Evolutionary conservation across 495 filamentous ascomycete genomes (phyloP), one percentile per base, ranked within the genome.

Genomic region (Aspergillus egyptiacus): DNA sequence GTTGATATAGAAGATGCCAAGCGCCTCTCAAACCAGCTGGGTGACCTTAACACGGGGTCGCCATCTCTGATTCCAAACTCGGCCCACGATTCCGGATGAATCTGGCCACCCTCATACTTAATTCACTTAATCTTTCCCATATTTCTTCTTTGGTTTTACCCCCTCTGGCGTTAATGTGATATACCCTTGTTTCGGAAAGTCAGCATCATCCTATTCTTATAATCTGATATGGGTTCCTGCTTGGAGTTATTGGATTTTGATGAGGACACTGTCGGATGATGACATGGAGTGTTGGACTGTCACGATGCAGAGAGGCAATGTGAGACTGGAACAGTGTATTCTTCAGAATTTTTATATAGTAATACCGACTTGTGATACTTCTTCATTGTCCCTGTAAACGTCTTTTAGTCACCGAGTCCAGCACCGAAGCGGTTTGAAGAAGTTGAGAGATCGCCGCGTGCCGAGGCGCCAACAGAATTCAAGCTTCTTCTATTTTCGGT

Each of bases 121-220:
- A 22, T 8, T 22, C 9, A 18, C 17, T 44, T 8, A 6, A 9
- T 20, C 34, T 15, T 30, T 53, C 11, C 50, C 31, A 49, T 34
- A 48, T 40, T 47, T 46, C 14, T 41, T 40, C 46, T 48, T 41
- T 57, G 15, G 18, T 30, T 42, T 15, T 32, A 17, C 52, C 50
- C 50, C 35, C 44, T 55, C 53, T 59, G 69, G 67, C 67, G 67
- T 72, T 72, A 49, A 67, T 69, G 65, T 68, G 69, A 72, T 72
- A 72, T 72, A 72, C 69, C 69, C 69, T 38, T 51, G 48, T 44
- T 44, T 41, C 18, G 39, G 33, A 51, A 34, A 15, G 48, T 44
- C 31, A 35, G 43, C 31, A 43, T 51, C 40, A 37, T 35, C 39
- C 40, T 36, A 36, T 44, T 37, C 34, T 51, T 44, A 33, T 44